Percentiles rank a stretch among this genome's conserved stretches.
These are phyloP conservation scores for Chaetomium fimeti DNA, from an alignment of 495 filamentous ascomycete species.

Conservation along the genomic window DNA sequence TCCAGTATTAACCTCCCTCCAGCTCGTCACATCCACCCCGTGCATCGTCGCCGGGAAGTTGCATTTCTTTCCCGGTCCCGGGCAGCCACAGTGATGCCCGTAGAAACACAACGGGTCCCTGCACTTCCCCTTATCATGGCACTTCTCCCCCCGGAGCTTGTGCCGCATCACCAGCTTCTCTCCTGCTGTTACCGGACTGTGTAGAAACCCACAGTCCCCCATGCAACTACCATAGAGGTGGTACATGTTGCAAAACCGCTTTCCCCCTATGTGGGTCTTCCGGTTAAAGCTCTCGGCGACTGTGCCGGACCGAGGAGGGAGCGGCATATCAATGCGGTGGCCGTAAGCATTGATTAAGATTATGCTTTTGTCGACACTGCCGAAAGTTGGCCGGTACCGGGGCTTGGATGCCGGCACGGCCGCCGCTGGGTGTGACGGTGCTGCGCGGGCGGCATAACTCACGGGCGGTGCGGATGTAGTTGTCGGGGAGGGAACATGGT, in stretches of 20 bases:
- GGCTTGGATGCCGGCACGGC: background rate
- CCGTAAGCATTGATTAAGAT: conserved; percentile 49
- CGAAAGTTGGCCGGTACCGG: background rate
- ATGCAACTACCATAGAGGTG: conserved; percentile 44
- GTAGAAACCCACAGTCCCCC: conserved; percentile 44
- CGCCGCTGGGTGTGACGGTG: background rate
- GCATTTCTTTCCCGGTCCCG: background rate
- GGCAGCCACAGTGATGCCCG: conserved; percentile 44
- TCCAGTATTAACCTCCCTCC: conserved; percentile 1
- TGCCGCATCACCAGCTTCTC: conserved; percentile 45
- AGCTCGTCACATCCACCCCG: conserved; percentile 17
- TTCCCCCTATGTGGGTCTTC: conserved; percentile 35
- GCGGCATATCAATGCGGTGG: conserved; percentile 43
- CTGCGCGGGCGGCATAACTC: background rate
- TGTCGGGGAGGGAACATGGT: background rate
- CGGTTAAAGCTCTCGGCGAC: conserved; percentile 19
- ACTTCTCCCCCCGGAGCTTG: conserved; percentile 31
- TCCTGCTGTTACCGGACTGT: conserved; percentile 34
- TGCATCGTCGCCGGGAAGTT: conserved; percentile 14
- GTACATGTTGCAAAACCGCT: conserved; percentile 46
- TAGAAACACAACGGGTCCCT: conserved; percentile 46
- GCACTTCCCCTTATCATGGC: conserved; percentile 37
- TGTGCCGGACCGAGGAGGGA: conserved; percentile 10
- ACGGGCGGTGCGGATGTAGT: background rate
- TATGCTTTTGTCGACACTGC: conserved; percentile 31